phyloP scores from a whole-genome alignment of 306 rosid species.

The Abrus pulchellus region DNA sequence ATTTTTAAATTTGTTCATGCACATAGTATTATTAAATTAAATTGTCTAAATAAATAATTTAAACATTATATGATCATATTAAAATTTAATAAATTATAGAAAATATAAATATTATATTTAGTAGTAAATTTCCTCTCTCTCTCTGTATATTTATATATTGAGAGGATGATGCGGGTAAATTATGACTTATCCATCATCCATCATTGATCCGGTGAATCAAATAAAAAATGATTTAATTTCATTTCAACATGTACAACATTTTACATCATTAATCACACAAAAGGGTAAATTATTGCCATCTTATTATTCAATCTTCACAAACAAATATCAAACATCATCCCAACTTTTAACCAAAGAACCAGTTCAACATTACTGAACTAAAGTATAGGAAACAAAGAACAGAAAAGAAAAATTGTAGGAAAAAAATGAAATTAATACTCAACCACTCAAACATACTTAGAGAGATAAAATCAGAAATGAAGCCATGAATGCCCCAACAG shows the following conservation, averaged over 20 bases:
- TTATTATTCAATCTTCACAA: constrained; percentile 54
- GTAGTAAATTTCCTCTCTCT: too few species aligned
- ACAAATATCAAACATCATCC: constrained; percentile 57
- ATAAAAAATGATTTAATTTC: constrained; percentile 55
- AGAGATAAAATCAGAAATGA: constrained; percentile 58
- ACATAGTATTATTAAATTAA: too few species aligned
- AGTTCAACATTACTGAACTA: constrained; percentile 53
- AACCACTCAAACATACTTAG: constrained; percentile 38
- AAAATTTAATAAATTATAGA: too few species aligned
- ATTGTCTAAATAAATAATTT: too few species aligned
- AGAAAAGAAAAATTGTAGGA: neutral
- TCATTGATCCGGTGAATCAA: constrained; percentile 24
- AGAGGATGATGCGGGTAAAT: too few species aligned
- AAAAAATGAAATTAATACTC: constrained; percentile 5
- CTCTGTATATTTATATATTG: too few species aligned
- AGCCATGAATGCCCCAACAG: constrained; percentile 71
- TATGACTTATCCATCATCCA: too few species aligned
- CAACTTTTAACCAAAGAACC: constrained; percentile 51
- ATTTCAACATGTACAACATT: constrained; percentile 45
- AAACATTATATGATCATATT: too few species aligned
- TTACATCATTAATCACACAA: constrained; percentile 47
- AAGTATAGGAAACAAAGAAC: constrained; percentile 36
- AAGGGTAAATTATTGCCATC: constrained; percentile 43
- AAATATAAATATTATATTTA: too few species aligned
- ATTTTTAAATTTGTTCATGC: too few species aligned